Percentiles rank a stretch among this genome's conserved stretches.
Evolutionary conservation across 768 basidiomycete species (phyloP).

Genomic region (Naematelia aurantialba): DNA sequence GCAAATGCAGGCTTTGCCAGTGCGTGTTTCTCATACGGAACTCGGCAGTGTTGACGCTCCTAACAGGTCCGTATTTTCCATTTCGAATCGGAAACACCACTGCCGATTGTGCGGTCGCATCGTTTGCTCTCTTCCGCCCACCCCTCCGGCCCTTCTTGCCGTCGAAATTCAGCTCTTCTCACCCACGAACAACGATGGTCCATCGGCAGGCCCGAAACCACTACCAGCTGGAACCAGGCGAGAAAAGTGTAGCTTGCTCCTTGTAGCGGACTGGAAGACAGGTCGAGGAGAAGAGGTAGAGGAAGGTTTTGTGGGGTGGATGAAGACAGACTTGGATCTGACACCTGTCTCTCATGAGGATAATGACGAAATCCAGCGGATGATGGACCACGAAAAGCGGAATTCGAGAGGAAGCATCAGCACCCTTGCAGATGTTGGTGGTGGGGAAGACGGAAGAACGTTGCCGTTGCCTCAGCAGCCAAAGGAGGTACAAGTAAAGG

Average conservation of each 20-base stretch:
- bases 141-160: constrained; percentile 51
- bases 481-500: constrained; percentile 66
- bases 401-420: constrained; percentile 18
- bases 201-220: constrained; percentile 9
- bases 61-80: constrained; percentile 64
- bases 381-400: constrained; percentile 20
- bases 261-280: constrained; percentile 72
- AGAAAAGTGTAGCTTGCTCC: constrained; percentile 43
- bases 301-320: constrained; percentile 51
- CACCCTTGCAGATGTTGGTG: constrained; percentile 28
- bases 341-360: constrained; percentile 13
- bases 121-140: constrained; percentile 81
- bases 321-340: constrained; percentile 31
- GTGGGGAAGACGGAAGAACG: too few relatives aligned
- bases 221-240: constrained; percentile 43
- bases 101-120: constrained; percentile 90
- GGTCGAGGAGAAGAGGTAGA: constrained; percentile 75
- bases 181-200: constrained; percentile 22
- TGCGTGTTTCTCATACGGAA: constrained; percentile 52
- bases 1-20: constrained; percentile 81
- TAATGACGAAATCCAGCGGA: too few relatives aligned
- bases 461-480: constrained; percentile 50
- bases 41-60: not conserved
- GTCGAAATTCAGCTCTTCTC: constrained; percentile 54
- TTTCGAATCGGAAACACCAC: constrained; percentile 93